Percentiles rank a stretch among this genome's conserved stretches.
phyloP scores from a whole-genome alignment of 2,329 filamentous ascomycete genomes.

The Pseudogymnoascus pannorum region DNA sequence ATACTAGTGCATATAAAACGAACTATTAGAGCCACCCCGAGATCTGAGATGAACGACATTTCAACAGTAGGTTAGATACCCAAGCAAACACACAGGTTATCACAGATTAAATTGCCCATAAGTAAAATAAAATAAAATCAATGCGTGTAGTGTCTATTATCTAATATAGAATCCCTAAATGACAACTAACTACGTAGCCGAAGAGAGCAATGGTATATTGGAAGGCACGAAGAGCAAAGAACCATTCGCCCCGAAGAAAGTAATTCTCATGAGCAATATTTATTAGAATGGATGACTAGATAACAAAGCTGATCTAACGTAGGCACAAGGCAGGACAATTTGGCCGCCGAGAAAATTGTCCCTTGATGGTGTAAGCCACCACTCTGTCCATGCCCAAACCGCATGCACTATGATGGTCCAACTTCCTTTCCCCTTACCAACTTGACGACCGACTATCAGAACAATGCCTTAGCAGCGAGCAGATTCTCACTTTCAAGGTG shows the following conservation, averaged over 20 bases:
- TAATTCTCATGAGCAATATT: conserved; percentile 15
- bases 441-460: background rate
- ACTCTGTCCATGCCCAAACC: conserved; percentile 4
- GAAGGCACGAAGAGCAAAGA: background rate
- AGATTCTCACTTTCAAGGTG: background rate
- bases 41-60: no score
- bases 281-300: conserved; percentile 29
- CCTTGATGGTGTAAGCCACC: conserved; percentile 3
- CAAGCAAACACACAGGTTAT: background rate
- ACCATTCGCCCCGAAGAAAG: background rate
- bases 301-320: conserved; percentile 27
- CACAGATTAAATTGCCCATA: background rate
- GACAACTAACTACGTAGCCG: background rate
- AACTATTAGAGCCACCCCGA: no score
- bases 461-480: background rate
- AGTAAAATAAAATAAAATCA: background rate
- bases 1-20: background rate
- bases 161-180: conserved; percentile 9
- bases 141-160: conserved; percentile 7
- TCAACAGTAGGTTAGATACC: background rate
- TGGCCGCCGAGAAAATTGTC: conserved; percentile 17
- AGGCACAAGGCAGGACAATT: conserved; percentile 23
- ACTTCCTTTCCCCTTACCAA: background rate
- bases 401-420: background rate
- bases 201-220: conserved; percentile 8